Base-by-base conservation (phyloP, 2,329 filamentous ascomycete genomes). In the Leptographium wingfieldii region DNA sequence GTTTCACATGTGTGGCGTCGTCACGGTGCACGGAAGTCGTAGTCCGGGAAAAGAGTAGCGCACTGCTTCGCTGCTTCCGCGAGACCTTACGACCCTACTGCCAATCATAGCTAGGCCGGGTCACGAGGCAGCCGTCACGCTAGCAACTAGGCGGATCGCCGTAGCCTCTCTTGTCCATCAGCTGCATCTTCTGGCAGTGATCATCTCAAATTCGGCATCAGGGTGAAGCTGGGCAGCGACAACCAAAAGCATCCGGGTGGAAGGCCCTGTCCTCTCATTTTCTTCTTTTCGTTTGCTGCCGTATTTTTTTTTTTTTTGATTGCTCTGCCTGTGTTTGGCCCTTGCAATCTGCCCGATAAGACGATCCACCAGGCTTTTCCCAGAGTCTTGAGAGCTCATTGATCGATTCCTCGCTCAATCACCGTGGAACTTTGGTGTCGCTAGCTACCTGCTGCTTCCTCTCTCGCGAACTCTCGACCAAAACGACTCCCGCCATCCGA, bases 91-190 rank as follows among this genome's bases (percentile, higher is more conserved):
- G 22, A 43, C 33, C 25, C 49, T 27, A 5, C 40, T 16, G 29
- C 53, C 46, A 57, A 59, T 58, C 25, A 57, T 29, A 55, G 22
- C 12, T 9, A n/a, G 29, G 27, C 27, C 5, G 49, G 43, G 59
- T 61, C 62, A 63, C 60, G 62, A 60, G 62, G 60, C 59, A 59
- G 51, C 59, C 22, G 46, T 48, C 27, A 49, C 62, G 49, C 62
- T 62, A 62, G 49, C 16, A 11, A 27, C 19, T 35, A 52, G 31
- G 56, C 55, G 38, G 52, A 54, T 14, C 55, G 38, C 40, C 55
- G 55, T 48, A 56, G 43, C 52, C 29, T 46, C 38, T 58, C 61
- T 48, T 16, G 14, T 40, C 38, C 56, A 54, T 62, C 58, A 60
- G 33, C 33, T 52, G 54, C 22, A 43, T n/a, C n/a, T 27, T 35